Evolutionary conservation across 2,329 filamentous ascomycete species (phyloP).

Genomic region (Hymenoscyphus albidus): DNA sequence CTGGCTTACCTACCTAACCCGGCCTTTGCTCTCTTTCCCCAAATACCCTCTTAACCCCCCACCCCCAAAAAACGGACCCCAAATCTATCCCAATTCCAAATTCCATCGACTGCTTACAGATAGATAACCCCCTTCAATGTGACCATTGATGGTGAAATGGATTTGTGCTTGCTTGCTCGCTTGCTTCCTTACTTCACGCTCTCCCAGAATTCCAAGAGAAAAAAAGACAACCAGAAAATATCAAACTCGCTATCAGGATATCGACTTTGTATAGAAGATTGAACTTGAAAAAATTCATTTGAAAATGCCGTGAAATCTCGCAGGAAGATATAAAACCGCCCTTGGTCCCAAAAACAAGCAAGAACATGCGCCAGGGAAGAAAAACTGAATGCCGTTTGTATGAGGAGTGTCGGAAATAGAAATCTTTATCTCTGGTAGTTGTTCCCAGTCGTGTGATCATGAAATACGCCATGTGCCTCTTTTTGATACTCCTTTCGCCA

Average conservation of each 20-base stretch:
- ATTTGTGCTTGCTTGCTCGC: neutral
- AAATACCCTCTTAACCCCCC: too few relatives aligned
- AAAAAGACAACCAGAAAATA: neutral
- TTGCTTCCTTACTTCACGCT: neutral
- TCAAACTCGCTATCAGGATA: neutral
- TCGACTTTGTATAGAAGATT: constrained; percentile 7
- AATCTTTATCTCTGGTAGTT: constrained; percentile 10
- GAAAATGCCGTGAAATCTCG: constrained; percentile 13
- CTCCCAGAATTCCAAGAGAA: neutral
- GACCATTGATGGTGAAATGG: neutral
- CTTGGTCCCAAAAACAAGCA: constrained; percentile 1
- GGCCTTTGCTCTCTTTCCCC: too few relatives aligned
- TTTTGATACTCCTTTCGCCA: constrained; percentile 37
- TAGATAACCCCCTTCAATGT: neutral
- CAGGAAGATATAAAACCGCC: constrained; percentile 3
- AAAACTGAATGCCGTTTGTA: constrained; percentile 12
- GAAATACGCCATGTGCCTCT: constrained; percentile 31
- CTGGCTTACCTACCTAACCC: too few relatives aligned
- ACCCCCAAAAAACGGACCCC: neutral
- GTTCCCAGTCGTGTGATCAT: constrained; percentile 11
- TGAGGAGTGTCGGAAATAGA: constrained; percentile 1
- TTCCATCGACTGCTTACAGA: neutral
- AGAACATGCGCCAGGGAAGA: constrained; percentile 16
- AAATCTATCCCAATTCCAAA: neutral
- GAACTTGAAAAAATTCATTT: neutral